These are phyloP conservation scores for Smittium culicis DNA, from an alignment of 371 early-diverging fungal genomes.

Conservation along the genomic window DNA sequence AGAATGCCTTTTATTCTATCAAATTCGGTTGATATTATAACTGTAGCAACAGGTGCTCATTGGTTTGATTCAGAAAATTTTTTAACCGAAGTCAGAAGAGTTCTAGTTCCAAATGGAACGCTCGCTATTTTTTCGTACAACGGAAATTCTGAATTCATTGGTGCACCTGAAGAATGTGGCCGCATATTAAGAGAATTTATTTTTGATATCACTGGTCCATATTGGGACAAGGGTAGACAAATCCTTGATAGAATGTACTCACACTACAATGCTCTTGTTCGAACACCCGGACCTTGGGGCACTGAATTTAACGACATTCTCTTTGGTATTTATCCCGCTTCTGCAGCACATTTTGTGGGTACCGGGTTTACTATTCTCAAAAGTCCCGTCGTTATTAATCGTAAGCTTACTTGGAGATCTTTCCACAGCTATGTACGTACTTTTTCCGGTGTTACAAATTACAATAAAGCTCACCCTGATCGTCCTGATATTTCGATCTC, in stretches of 20 bases:
- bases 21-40: too few relatives aligned
- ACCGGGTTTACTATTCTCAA: not conserved
- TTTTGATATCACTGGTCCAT: constrained; percentile 21
- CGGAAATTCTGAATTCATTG: constrained; percentile 30
- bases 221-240: constrained; percentile 31
- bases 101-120: constrained; percentile 47
- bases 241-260: constrained; percentile 6
- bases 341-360: constrained; percentile 21
- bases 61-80: constrained; percentile 49
- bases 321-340: constrained; percentile 30
- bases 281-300: too few relatives aligned
- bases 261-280: constrained; percentile 18
- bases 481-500: too few relatives aligned
- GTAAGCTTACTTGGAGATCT: constrained; percentile 16
- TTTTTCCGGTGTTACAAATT: constrained; percentile 14
- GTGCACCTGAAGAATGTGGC: constrained; percentile 30
- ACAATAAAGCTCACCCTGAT: constrained; percentile 17
- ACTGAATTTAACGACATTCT: constrained; percentile 22
- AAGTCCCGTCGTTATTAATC: constrained; percentile 18
- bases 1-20: constrained; percentile 33
- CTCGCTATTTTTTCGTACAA: constrained; percentile 47
- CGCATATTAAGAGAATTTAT: constrained; percentile 21
- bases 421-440: constrained; percentile 17
- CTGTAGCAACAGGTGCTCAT: constrained; percentile 45
- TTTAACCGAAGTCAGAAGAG: constrained; percentile 43